Percentiles rank a stretch among this genome's conserved stretches.
phyloP scores from a whole-genome alignment of 331 rosid genomes.

The Cydonia oblonga region DNA sequence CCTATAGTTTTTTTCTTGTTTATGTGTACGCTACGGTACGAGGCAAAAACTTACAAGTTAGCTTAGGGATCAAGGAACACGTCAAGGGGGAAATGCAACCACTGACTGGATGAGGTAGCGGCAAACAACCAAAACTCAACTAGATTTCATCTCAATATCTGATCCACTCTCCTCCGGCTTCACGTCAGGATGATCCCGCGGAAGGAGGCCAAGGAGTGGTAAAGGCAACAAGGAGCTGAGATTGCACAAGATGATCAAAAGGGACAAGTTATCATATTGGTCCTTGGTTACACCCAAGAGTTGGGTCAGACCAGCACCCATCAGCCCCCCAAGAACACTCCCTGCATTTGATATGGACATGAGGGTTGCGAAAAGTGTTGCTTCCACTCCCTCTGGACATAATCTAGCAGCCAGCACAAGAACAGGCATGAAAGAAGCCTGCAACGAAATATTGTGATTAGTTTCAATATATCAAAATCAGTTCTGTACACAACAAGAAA shows the following conservation, averaged over 20 bases:
- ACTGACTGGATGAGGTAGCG: background rate
- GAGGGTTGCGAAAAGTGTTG: constrained; percentile 92
- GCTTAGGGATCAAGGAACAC: background rate
- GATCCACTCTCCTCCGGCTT: constrained; percentile 35
- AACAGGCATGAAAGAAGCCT: constrained; percentile 99
- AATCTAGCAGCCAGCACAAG: constrained; percentile 88
- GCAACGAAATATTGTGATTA: constrained; percentile 18
- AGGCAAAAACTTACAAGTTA: constrained; percentile 7
- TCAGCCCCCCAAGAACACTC: constrained; percentile 78
- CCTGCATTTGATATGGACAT: constrained; percentile 94
- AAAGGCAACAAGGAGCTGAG: constrained; percentile 85
- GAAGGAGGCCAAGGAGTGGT: constrained; percentile 90
- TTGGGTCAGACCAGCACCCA: constrained; percentile 87
- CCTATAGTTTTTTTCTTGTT: background rate
- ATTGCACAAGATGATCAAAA: constrained; percentile 74
- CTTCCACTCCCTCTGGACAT: constrained; percentile 98
- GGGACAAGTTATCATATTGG: constrained; percentile 63
- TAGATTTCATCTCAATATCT: constrained; percentile 68
- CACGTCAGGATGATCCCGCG: constrained; percentile 37
- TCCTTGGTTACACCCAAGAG: constrained; percentile 79
- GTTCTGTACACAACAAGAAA: background rate
- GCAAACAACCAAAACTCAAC: constrained; percentile 27
- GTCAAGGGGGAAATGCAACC: background rate
- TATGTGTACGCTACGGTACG: background rate
- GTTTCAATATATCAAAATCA: constrained; percentile 2